phyloP scores from a whole-genome alignment of 768 basidiomycete species.

The Boletus sp. region DNA sequence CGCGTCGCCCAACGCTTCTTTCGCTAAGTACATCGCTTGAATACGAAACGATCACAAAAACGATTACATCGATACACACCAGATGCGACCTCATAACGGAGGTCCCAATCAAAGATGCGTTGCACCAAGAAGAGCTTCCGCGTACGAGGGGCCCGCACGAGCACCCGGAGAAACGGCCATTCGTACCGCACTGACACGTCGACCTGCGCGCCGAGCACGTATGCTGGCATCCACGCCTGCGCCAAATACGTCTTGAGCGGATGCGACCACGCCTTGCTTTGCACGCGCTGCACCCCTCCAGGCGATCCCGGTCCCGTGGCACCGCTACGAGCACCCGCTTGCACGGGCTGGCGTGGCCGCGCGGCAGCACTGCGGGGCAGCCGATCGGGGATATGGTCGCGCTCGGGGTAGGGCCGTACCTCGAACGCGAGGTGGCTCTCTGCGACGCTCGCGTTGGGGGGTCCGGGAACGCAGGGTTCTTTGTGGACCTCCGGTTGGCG shows the following conservation, averaged over 20 bases:
- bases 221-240: conserved; percentile 12
- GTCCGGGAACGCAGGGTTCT: not conserved
- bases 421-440: not conserved
- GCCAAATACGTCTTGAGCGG: conserved; percentile 6
- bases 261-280: not conserved
- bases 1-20: not conserved
- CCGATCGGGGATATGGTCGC: not conserved
- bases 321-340: too few relatives aligned
- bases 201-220: conserved; percentile 2
- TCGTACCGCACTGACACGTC: not conserved
- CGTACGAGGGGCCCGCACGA: conserved; percentile 1
- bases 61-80: too few relatives aligned
- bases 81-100: not conserved
- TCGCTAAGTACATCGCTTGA: not conserved
- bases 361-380: not conserved
- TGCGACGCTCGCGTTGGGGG: not conserved
- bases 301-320: too few relatives aligned
- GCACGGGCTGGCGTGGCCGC: not conserved
- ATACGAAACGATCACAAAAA: too few relatives aligned
- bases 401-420: not conserved
- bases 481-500: not conserved
- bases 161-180: conserved; percentile 6
- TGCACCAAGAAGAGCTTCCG: conserved; percentile 1
- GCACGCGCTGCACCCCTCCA: too few relatives aligned
- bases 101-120: not conserved